Evolutionary conservation across 2,329 filamentous ascomycete genomes (phyloP).

Genomic region (Lachnellula subtilissima): DNA sequence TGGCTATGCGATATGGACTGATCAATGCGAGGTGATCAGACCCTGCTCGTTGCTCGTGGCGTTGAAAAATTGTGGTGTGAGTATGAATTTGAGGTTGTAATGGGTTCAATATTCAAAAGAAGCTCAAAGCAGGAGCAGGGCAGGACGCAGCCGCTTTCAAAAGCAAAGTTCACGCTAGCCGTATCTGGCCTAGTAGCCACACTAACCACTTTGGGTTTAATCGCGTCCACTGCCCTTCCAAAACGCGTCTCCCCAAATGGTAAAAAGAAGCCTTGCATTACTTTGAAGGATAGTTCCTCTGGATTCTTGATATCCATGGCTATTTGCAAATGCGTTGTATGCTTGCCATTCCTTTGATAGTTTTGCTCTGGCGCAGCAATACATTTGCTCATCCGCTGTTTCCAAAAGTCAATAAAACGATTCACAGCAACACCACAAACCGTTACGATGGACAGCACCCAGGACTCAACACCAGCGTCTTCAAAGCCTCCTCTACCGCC

Average conservation of each 20-base stretch:
- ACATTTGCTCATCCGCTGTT: too few species aligned
- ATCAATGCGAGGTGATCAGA: constrained; percentile 14
- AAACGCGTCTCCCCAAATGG: not conserved
- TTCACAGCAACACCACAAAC: not conserved
- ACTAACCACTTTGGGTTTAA: constrained; percentile 1
- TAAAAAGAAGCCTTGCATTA: not conserved
- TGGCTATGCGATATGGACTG: constrained; percentile 5
- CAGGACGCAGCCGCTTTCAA: constrained; percentile 4
- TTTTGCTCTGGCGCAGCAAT: too few species aligned
- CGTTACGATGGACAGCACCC: constrained; percentile 6
- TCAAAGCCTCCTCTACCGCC: constrained; percentile 30
- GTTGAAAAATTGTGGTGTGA: constrained; percentile 1
- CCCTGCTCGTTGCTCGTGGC: constrained; percentile 3
- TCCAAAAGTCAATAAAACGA: too few species aligned
- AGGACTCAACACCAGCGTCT: not conserved
- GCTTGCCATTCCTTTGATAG: too few species aligned
- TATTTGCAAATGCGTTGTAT: too few species aligned
- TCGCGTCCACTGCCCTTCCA: constrained; percentile 10
- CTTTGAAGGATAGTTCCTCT: not conserved
- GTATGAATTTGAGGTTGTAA: constrained; percentile 10
- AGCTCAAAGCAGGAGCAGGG: constrained; percentile 4
- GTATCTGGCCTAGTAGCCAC: too few species aligned
- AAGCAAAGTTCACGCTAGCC: constrained; percentile 6
- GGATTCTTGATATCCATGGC: too few species aligned
- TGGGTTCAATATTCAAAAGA: constrained; percentile 15